These are phyloP conservation scores for Penicillium riverlandense DNA, from an alignment of 495 filamentous ascomycete species.

Conservation along the genomic window DNA sequence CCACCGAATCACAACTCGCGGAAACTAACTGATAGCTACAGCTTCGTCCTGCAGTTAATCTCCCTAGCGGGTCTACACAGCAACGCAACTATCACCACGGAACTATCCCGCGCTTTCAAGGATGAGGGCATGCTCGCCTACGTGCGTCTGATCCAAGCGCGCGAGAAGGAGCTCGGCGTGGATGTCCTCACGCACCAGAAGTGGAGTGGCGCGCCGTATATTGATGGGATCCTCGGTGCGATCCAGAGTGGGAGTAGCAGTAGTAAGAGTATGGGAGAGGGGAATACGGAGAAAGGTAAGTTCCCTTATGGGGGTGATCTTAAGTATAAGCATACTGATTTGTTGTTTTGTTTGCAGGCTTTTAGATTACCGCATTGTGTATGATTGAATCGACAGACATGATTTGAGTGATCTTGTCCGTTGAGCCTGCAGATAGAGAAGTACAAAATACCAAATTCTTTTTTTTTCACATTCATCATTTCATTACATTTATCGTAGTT, in stretches of 20 bases:
- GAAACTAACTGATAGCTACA: slow-evolving; percentile 8
- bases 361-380: not conserved
- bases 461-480: no score
- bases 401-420: no score
- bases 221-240: slow-evolving; percentile 86
- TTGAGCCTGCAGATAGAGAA: no score
- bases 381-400: no score
- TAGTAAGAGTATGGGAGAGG: slow-evolving; percentile 77
- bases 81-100: slow-evolving; percentile 78
- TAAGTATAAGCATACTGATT: not conserved
- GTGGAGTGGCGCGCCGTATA: slow-evolving; percentile 89
- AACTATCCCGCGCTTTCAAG: slow-evolving; percentile 79
- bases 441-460: no score
- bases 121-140: slow-evolving; percentile 92
- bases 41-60: slow-evolving; percentile 88
- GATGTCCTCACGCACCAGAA: slow-evolving; percentile 98
- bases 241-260: slow-evolving; percentile 87
- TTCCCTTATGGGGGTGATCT: not conserved
- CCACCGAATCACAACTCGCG: no score
- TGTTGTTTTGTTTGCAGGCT: no score
- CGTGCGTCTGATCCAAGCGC: slow-evolving; percentile 77
- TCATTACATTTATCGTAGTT: no score
- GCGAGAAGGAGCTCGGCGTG: slow-evolving; percentile 87
- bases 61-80: slow-evolving; percentile 85
- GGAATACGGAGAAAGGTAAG: slow-evolving; percentile 62